Evolutionary conservation across 441 rosid genomes (phyloP).

Genomic region (Euphorbia corollata): DNA sequence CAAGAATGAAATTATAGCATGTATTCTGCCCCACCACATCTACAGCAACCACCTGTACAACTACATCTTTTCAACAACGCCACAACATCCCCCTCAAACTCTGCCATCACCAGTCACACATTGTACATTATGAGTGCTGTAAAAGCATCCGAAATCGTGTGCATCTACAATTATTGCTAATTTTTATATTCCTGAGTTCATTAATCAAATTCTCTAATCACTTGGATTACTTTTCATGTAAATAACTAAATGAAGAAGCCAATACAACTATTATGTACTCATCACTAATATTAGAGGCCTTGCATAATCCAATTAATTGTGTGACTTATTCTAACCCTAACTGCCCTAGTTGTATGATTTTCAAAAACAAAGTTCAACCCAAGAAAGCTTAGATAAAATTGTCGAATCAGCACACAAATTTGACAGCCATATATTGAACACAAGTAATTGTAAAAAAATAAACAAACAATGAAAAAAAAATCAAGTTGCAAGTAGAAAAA

Average conservation of each 20-base stretch:
- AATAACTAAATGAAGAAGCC: not conserved
- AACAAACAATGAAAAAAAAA: not conserved
- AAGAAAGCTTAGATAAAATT: not conserved
- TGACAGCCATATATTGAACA: not conserved
- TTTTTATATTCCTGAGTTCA: not conserved
- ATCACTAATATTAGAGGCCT: too few relatives aligned
- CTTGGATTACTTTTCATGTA: not conserved
- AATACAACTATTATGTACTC: too few relatives aligned
- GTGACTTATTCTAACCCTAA: constrained; percentile 2
- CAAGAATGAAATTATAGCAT: constrained; percentile 4
- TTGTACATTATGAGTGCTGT: not conserved
- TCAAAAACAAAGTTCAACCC: not conserved
- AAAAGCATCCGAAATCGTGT: not conserved
- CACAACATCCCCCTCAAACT: constrained; percentile 2
- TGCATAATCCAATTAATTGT: not conserved
- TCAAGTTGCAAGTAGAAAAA: constrained; percentile 16
- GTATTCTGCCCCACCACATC: constrained; percentile 7
- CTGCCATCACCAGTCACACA: constrained; percentile 11
- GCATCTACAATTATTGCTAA: constrained; percentile 1
- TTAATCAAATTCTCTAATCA: not conserved
- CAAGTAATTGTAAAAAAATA: not conserved
- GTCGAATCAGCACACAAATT: not conserved
- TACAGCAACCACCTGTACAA: constrained; percentile 13
- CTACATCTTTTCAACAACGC: constrained; percentile 9
- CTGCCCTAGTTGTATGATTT: not conserved